A percentile compares a stretch with the other conserved stretches of the same genome.
These are phyloP conservation scores for Peronosclerospora sorghi DNA, from an alignment of 352 stramenopile species.

Conservation along the genomic window DNA sequence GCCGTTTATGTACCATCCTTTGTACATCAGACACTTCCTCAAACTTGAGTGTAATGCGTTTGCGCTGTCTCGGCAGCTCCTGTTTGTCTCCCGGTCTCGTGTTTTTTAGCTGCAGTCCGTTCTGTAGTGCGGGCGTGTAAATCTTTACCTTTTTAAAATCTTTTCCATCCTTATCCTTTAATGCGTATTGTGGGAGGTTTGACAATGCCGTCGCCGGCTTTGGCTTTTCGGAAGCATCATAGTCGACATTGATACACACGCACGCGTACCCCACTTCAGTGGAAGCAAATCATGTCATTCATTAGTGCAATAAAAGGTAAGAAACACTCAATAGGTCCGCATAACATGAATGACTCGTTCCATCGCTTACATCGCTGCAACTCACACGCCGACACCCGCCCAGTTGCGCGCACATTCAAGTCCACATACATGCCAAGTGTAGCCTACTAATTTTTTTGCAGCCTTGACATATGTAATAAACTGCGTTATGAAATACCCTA, in stretches of 20 bases:
- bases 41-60: constrained; percentile 62
- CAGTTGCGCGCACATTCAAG: constrained; percentile 50
- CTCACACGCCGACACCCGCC: constrained; percentile 41
- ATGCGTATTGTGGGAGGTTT: constrained; percentile 21
- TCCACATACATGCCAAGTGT: constrained; percentile 70
- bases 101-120: constrained; percentile 34
- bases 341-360: neutral
- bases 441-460: no score
- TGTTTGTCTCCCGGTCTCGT: constrained; percentile 9
- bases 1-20: constrained; percentile 29
- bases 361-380: constrained; percentile 42
- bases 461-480: constrained; percentile 11
- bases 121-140: constrained; percentile 32
- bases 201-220: constrained; percentile 30
- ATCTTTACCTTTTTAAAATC: constrained; percentile 54
- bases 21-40: constrained; percentile 60
- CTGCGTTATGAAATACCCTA: neutral
- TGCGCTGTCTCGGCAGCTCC: constrained; percentile 39
- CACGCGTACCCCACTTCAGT: constrained; percentile 49
- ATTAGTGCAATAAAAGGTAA: neutral
- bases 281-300: neutral
- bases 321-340: neutral
- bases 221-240: constrained; percentile 34
- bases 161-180: constrained; percentile 28
- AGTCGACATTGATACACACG: constrained; percentile 56